Base-by-base conservation (phyloP, 1,139 yeast genomes). In the Saccharomyces pastorianus region DNA sequence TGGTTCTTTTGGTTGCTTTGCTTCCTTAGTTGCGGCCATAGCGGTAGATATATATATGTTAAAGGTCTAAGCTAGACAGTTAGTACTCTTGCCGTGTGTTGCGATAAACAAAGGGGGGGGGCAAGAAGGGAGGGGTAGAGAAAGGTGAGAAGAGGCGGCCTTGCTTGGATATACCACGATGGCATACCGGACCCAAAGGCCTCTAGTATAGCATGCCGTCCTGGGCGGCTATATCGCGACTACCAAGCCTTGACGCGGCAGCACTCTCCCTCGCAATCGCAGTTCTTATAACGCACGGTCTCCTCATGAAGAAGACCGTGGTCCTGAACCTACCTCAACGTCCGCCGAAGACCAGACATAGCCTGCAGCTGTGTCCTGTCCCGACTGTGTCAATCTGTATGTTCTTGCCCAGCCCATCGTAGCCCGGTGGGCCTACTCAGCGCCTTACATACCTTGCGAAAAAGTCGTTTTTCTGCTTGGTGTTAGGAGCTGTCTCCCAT, bases 11-110 rank as follows among this genome's bases (percentile, higher is more conserved):
- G 25, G 44, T 38, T 38, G 44, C 25, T 38, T 38, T 38, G 44
- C n/a, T 63, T 69, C 73, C 66, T 70, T 71, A 57, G 68, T 67
- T 55, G 71, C 74, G 55, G 77, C 73, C 77, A 74, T 74, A 59
- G 55, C 53, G 26, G 9, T 41, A 17, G 46, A 31, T 20, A 20
- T 51, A 20, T 51, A 31, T 44, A 26, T 26, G 38, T 51, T 23
- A 34, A 14, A 32, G 48, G 17, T 32, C 27, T 17, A 34, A 23
- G 23, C 34, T 27, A 26, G 5, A 11, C n/a, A 20, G 48, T 47
- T 49, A 23, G 41, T 20, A 20, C 6, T 32, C 26, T 25, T 48
- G 32, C 25, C 32, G 48, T 20, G 46, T 47, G 42, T 46, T 38
- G 13, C 44, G 44, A 38, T 38, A 38, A 38, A 38, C 44, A 38